phyloP scores from a whole-genome alignment of 2,329 filamentous ascomycete genomes.

The Paradendryphiella salina region DNA sequence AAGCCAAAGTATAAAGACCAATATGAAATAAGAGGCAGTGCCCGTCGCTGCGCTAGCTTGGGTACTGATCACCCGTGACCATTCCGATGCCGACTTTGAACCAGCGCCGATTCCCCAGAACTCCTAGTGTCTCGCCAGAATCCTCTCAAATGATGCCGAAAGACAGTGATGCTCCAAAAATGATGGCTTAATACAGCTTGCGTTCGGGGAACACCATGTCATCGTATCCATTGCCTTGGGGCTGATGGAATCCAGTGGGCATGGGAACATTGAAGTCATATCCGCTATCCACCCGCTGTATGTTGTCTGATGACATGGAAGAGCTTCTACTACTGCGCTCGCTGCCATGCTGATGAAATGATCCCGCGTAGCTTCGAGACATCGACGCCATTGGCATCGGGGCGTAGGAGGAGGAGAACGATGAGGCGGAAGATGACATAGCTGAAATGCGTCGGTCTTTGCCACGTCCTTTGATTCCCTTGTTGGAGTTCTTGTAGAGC shows the following conservation, averaged over 20 bases:
- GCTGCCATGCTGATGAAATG: slow-evolving; percentile 34
- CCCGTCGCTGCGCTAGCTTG: slow-evolving; percentile 30
- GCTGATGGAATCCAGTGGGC: slow-evolving; percentile 30
- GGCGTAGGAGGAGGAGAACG: slow-evolving; percentile 34
- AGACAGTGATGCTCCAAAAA: neutral
- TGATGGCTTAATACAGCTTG: slow-evolving; percentile 34
- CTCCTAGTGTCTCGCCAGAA: slow-evolving; percentile 6
- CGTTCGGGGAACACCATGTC: slow-evolving; percentile 46
- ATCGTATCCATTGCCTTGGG: slow-evolving; percentile 33
- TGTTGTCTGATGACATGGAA: slow-evolving; percentile 40
- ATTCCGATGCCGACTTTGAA: slow-evolving; percentile 5
- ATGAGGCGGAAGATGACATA: slow-evolving; percentile 31
- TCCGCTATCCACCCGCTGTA: slow-evolving; percentile 26
- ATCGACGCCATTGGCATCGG: slow-evolving; percentile 24
- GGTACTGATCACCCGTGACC: slow-evolving; percentile 15
- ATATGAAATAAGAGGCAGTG: slow-evolving; percentile 8
- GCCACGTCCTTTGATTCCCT: slow-evolving; percentile 94
- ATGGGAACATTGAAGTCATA: slow-evolving; percentile 42
- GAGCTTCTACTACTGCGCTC: slow-evolving; percentile 44
- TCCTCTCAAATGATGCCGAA: neutral
- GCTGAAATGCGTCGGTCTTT: slow-evolving; percentile 72
- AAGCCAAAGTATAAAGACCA: neutral
- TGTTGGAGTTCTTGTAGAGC: slow-evolving; percentile 98
- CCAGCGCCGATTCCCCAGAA: slow-evolving; percentile 9
- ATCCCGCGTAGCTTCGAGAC: slow-evolving; percentile 27